Evolutionary conservation across 2,329 filamentous ascomycete species (phyloP), one percentile per base, ranked within the genome.

Genomic region (Botrytis fragariae): DNA sequence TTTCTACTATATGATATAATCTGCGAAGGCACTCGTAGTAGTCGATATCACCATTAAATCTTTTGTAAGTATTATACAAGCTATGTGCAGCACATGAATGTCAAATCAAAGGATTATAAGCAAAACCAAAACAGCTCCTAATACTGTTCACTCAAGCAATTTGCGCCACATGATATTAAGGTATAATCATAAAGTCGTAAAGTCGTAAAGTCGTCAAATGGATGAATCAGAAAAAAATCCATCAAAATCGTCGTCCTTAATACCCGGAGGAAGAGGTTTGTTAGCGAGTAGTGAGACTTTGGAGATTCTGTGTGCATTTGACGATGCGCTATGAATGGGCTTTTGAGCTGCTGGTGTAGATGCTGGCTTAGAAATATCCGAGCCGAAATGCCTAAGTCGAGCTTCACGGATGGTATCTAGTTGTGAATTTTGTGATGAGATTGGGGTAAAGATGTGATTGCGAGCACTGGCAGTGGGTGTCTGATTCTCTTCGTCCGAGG

Each of bases 201-300:
- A 67, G 14, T n/a, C 37, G 16, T 51, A 29, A 54, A 67, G 22
- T 39, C 4, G 6, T 54, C 32, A 54, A 39, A 39, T 54, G n/a
- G 16, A 67, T 14, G 4, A 67, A 67, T 54, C 64, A 14, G 45
- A 67, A n/a, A 67, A 67, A 16, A 67, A 54, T 29, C 64, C 64
- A 39, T 67, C 64, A 29, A 67, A 54, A 54, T 54, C 45, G 5
- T 67, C 64, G 22, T 67, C 64, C 32, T 51, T 54, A 1, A 54
- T 39, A 39, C 64, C 45, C 8, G 18, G 25, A 16, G 64, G 45
- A 16, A 67, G 64, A 39, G 64, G 35, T 8, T 39, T 67, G 4
- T 54, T 51, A 29, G 45, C 8, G 16, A 67, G 32, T 16, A 45
- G 64, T 20, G 35, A 54, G 45, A 29, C 2, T 67, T 67, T 45